phyloP scores from a whole-genome alignment of 305 asterid species.

The Nicotiana rustica region DNA sequence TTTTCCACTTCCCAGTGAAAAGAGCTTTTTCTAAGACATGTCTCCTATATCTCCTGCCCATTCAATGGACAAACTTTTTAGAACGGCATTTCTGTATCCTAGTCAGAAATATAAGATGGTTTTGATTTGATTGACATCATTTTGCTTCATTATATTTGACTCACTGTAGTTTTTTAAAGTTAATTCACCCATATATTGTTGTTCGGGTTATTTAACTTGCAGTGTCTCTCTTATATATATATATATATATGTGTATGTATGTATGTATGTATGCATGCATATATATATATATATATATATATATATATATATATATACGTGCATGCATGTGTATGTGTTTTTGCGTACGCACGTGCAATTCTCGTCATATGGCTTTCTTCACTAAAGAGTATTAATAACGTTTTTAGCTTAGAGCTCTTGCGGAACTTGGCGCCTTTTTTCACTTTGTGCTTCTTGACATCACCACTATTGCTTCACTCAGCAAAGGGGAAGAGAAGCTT shows the following conservation, averaged over 20 bases:
- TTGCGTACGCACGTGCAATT: not conserved
- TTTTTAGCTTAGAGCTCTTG: not conserved
- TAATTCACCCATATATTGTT: not conserved
- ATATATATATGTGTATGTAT: too few species aligned
- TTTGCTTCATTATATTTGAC: not conserved
- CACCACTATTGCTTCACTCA: slow-evolving; percentile 8
- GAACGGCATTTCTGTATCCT: not conserved
- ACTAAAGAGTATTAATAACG: not conserved
- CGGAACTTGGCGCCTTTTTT: not conserved
- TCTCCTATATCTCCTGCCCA: not conserved
- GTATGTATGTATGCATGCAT: too few species aligned
- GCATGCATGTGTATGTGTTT: not conserved
- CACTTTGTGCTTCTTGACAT: not conserved
- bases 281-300: too few species aligned
- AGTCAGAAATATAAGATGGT: not conserved
- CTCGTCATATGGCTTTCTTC: not conserved
- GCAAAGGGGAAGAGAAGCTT: not conserved
- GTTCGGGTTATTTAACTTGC: not conserved
- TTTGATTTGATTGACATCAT: not conserved
- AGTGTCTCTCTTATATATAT: too few species aligned
- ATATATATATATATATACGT: not conserved
- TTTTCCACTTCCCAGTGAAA: not conserved
- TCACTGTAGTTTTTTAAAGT: not conserved
- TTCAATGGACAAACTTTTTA: not conserved
- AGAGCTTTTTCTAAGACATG: not conserved